These are phyloP conservation scores for Boletus putidus DNA, from an alignment of 1,284 basidiomycete genomes.

Conservation along the genomic window DNA sequence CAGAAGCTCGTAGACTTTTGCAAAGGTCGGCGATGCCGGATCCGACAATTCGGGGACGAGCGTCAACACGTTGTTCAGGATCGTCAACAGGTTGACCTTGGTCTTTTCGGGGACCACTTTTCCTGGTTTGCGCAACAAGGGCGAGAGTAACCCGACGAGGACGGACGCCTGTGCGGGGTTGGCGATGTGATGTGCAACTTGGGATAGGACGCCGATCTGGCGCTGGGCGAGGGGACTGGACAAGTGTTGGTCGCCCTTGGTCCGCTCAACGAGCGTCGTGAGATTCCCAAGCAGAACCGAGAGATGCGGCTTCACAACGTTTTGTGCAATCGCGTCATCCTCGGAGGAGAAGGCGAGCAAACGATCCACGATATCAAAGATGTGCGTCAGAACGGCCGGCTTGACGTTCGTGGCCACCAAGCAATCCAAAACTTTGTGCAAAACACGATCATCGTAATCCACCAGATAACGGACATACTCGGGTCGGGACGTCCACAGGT, in stretches of 20 bases:
- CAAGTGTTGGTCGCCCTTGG: slow-evolving; percentile 54
- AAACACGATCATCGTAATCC: slow-evolving; percentile 64
- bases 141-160: slow-evolving; percentile 75
- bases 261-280: slow-evolving; percentile 66
- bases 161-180: slow-evolving; percentile 73
- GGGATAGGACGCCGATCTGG: slow-evolving; percentile 80
- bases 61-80: slow-evolving; percentile 73
- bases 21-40: slow-evolving; percentile 50
- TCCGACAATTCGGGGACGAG: slow-evolving; percentile 69
- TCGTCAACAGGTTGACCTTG: slow-evolving; percentile 83
- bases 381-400: slow-evolving; percentile 73
- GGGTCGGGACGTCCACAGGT: slow-evolving; percentile 68
- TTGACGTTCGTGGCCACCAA: slow-evolving; percentile 86
- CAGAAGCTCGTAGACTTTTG: slow-evolving; percentile 64
- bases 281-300: slow-evolving; percentile 75
- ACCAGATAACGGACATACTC: slow-evolving; percentile 67
- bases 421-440: slow-evolving; percentile 82
- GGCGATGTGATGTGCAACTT: slow-evolving; percentile 74
- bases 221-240: slow-evolving; percentile 79
- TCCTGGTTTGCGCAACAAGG: slow-evolving; percentile 77
- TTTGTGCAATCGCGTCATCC: slow-evolving; percentile 52
- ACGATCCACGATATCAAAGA: slow-evolving; percentile 87
- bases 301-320: slow-evolving; percentile 76
- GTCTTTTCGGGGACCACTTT: slow-evolving; percentile 83
- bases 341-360: slow-evolving; percentile 60